Conservation (phyloP, 129 eudicot species). For the Mikania micrantha region DNA sequence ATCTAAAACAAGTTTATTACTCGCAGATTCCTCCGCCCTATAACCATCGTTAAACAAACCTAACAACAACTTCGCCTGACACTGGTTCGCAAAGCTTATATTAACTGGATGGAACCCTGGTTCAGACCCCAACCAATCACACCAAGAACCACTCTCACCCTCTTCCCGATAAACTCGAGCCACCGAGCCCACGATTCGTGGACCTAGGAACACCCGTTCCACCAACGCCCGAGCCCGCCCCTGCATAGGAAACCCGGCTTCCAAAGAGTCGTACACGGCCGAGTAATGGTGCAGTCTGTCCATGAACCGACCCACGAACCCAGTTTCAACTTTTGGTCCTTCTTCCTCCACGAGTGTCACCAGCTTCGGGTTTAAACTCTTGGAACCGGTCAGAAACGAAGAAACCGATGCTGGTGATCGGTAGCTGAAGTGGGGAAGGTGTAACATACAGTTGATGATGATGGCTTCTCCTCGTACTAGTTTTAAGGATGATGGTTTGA, state of each 20-base stretch:
- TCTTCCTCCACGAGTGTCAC: conserved; percentile 66
- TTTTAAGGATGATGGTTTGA: conserved; percentile 49
- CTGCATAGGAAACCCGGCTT: conserved; percentile 79
- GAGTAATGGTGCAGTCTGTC: conserved; percentile 65
- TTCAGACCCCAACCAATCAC: conserved; percentile 28
- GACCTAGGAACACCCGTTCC: conserved; percentile 68
- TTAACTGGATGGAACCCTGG: conserved; percentile 37
- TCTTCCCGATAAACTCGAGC: conserved; percentile 42
- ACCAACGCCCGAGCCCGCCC: conserved; percentile 64
- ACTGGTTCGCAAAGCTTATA: conserved; percentile 72
- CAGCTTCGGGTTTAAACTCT: conserved; percentile 51
- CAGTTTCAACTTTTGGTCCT: conserved; percentile 30
- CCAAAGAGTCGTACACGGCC: conserved; percentile 63
- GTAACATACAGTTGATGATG: conserved; percentile 58
- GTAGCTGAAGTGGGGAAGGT: conserved; percentile 54
- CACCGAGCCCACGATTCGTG: conserved; percentile 55
- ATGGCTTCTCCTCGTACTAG: conserved; percentile 74
- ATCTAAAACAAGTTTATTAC: conserved; percentile 60
- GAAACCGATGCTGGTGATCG: conserved; percentile 50
- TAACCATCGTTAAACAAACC: conserved; percentile 73
- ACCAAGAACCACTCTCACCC: conserved; percentile 46
- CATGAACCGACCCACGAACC: conserved; percentile 69
- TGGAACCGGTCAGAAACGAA: conserved; percentile 53
- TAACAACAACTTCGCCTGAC: conserved; percentile 69
- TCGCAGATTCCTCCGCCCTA: conserved; percentile 52